Evolutionary conservation across 31 red algal genomes (phyloP).

Genomic region (Porphyra umbilicalis): DNA sequence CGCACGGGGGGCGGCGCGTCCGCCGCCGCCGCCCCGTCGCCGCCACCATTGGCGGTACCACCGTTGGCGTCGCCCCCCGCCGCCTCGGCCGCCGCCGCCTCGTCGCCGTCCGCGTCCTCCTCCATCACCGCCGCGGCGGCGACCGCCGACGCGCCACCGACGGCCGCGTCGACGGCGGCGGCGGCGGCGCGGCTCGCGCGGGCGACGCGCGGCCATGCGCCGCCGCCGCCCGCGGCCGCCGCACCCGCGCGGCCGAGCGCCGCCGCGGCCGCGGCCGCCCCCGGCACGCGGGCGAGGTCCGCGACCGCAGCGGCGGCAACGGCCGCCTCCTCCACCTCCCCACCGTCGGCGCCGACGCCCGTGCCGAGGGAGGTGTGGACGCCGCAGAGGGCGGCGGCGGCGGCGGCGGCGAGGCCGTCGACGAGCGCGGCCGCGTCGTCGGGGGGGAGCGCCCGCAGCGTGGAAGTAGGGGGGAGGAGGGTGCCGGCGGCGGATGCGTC

Average conservation of each 20-base stretch:
- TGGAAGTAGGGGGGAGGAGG: background rate
- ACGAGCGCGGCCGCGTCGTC: background rate
- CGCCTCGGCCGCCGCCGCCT: background rate
- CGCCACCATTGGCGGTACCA: background rate
- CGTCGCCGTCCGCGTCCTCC: background rate
- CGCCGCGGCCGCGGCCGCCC: background rate
- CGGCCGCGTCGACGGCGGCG: background rate
- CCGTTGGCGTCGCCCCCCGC: background rate
- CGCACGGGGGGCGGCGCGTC: background rate
- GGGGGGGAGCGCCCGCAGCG: background rate
- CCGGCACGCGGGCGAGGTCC: background rate
- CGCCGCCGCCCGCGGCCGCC: background rate
- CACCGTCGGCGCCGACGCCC: background rate
- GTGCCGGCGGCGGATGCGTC: background rate
- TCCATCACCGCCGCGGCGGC: background rate
- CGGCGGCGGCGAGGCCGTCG: background rate
- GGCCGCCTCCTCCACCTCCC: background rate
- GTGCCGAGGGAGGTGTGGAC: background rate
- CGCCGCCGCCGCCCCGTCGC: background rate
- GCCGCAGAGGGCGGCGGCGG: background rate
- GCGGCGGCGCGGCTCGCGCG: background rate
- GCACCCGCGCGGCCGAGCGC: background rate
- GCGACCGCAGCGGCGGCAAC: background rate
- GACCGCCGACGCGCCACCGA: background rate
- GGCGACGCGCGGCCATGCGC: background rate